phyloP scores from a whole-genome alignment of 2,329 filamentous ascomycete species.

The Stagonosporopsis chrysanthemi region DNA sequence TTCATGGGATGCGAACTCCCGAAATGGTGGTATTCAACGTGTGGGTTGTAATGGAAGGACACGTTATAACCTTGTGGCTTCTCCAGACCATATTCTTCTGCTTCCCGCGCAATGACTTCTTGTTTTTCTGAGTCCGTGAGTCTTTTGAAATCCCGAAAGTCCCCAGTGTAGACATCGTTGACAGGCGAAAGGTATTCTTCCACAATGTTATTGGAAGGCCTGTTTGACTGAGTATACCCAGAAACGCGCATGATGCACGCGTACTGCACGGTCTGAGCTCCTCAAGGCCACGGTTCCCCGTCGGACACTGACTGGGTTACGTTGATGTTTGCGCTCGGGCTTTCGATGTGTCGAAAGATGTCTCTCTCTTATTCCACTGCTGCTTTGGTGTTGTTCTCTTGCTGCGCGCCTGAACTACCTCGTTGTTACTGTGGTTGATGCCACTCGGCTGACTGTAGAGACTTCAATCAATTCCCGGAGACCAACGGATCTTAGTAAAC shows the following conservation, averaged over 20 bases:
- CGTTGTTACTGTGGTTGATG: not conserved
- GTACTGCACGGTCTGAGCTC: not conserved
- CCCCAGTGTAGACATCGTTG: constrained; percentile 34
- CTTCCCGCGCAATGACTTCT: constrained; percentile 61
- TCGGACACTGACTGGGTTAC: not conserved
- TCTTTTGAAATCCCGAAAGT: constrained; percentile 43
- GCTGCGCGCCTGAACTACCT: no score
- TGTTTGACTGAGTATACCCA: constrained; percentile 26
- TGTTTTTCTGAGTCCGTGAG: constrained; percentile 52
- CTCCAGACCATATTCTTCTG: constrained; percentile 72
- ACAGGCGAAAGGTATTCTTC: constrained; percentile 44
- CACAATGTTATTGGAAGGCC: constrained; percentile 44
- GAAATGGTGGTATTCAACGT: constrained; percentile 96
- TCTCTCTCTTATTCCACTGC: not conserved
- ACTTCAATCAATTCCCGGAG: not conserved
- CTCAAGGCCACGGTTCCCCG: constrained; percentile 14
- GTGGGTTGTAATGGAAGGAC: constrained; percentile 93
- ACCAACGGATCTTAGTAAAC: not conserved
- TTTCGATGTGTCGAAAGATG: not conserved
- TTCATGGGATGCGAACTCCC: constrained; percentile 99
- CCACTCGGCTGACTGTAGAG: not conserved
- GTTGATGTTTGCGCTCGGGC: not conserved
- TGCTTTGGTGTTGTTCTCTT: not conserved
- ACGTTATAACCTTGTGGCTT: constrained; percentile 87
- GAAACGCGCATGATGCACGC: constrained; percentile 27